phyloP scores from a whole-genome alignment of 768 basidiomycete species.

The Grammothele lineata region DNA sequence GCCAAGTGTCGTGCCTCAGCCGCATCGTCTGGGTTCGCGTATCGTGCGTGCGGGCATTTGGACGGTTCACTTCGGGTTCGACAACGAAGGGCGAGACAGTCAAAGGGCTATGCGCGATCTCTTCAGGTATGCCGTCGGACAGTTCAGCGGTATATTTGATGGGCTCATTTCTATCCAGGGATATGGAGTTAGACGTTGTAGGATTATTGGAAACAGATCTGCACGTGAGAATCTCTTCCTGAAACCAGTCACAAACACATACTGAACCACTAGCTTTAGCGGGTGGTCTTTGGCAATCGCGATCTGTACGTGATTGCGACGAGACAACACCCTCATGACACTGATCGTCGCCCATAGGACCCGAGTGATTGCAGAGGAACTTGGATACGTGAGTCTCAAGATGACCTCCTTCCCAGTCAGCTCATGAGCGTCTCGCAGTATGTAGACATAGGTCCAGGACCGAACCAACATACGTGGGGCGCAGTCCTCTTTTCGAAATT shows the following conservation, averaged over 20 bases:
- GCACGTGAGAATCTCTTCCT: too few species aligned
- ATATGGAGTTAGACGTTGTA: conserved; percentile 83
- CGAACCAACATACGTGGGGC: conserved; percentile 89
- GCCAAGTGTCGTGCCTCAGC: conserved; percentile 44
- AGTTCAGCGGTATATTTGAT: not conserved
- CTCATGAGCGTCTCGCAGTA: too few species aligned
- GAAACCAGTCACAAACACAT: too few species aligned
- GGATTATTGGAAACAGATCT: conserved; percentile 85
- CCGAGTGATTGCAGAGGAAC: conserved; percentile 68
- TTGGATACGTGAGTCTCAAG: conserved; percentile 63
- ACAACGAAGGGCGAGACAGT: conserved; percentile 72
- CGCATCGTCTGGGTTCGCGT: conserved; percentile 59
- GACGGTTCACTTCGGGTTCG: conserved; percentile 88
- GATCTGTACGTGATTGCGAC: conserved; percentile 54
- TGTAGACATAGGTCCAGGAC: conserved; percentile 86
- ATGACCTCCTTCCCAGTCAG: not conserved
- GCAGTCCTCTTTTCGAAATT: conserved; percentile 83
- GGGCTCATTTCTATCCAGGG: conserved; percentile 42
- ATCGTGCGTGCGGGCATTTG: conserved; percentile 83
- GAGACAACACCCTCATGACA: not conserved
- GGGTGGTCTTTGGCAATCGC: conserved; percentile 76
- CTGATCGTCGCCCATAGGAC: conserved; percentile 42
- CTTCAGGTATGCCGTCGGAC: conserved; percentile 25
- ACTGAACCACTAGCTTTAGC: too few species aligned
- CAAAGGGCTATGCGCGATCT: conserved; percentile 60